A percentile compares a stretch with the other conserved stretches of the same genome.
These are phyloP conservation scores for Penicillium daleae DNA, from an alignment of 495 filamentous ascomycete species.

Conservation along the genomic window DNA sequence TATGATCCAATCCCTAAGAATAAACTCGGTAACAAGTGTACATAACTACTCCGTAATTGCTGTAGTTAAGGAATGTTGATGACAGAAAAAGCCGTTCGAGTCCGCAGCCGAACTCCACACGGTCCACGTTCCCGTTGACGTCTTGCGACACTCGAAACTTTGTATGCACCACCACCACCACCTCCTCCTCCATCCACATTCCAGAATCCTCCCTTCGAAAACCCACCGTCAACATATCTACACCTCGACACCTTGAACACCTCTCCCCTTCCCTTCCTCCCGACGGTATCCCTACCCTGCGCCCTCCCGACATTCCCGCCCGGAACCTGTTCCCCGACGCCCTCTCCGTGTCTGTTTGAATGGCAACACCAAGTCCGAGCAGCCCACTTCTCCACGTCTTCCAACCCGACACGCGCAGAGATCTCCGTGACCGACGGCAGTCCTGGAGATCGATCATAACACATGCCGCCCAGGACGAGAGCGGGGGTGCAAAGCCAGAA, in stretches of 20 bases:
- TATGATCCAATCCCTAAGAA: conserved; percentile 8
- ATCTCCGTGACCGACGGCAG: conserved; percentile 25
- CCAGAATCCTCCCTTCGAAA: too few relatives aligned
- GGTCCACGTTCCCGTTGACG: conserved; percentile 38
- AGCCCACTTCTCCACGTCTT: conserved; percentile 20
- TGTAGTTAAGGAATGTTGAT: too few relatives aligned
- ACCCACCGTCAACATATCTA: not conserved
- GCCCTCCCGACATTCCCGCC: conserved; percentile 6
- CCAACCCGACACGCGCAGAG: conserved; percentile 34
- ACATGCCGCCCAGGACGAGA: conserved; percentile 71
- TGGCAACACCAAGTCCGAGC: conserved; percentile 29
- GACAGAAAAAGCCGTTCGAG: conserved; percentile 22
- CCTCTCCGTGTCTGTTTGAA: conserved; percentile 25
- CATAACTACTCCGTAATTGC: too few relatives aligned
- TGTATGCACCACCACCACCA: conserved; percentile 18
- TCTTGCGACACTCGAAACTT: conserved; percentile 17
- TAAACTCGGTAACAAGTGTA: too few relatives aligned
- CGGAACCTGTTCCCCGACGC: conserved; percentile 7
- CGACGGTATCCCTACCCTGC: conserved; percentile 2
- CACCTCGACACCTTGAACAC: not conserved
- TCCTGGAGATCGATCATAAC: conserved; percentile 40
- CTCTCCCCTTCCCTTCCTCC: not conserved
- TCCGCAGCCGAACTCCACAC: conserved; percentile 28
- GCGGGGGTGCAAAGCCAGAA: conserved; percentile 90
- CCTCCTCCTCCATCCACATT: not conserved